Base-by-base conservation (phyloP, 768 basidiomycete genomes). In the Boletus pseudopeckii region DNA sequence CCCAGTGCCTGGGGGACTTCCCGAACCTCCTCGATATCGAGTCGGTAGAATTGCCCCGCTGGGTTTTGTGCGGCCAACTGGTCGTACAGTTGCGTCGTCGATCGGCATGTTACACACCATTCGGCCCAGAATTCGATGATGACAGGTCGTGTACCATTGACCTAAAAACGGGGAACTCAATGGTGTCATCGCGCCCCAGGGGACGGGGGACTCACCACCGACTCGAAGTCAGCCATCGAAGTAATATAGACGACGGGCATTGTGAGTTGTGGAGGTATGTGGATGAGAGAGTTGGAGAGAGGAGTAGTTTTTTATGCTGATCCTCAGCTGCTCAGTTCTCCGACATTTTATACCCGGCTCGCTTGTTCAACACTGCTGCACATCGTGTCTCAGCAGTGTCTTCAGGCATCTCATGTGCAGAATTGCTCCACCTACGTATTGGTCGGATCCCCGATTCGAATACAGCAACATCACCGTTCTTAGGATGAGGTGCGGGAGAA, bases 121-220 rank as follows among this genome's bases (percentile, higher is more conserved):
- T 69, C 65, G 48, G 67, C 67, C 67, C 67, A 70, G 61, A 69
- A 68, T 46, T 68, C 68, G 20, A 68, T 60, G 52, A 68, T 60
- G 48, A 46, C 68, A 8, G 68, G 68, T 52, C 53, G 48, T 24
- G 57, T 46, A 28, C 55, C 32, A 34, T 50, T 67, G 40, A 62
- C 55, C 67, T 68, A 41, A 37, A 24, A 34, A 24, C n/a, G 30
- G 4, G 17, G n/a, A 42, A 5, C 34, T 68, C n/a, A 63, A n/a
- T 46, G 39, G 15, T 18, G 30, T n/a, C 48, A 32, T 53, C 39
- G 17, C 38, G 22, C 50, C 53, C 32, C 45, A 15, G 49, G 36
- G n/a, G 44, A 43, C 8, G 11, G n/a, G 14, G 2, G 22, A 38
- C 67, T 39, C 32, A 67, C 67, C 48, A 41, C 67, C 1, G 56